Conservation (phyloP, 179 eudicot genomes). For the Camellia oleifera region DNA sequence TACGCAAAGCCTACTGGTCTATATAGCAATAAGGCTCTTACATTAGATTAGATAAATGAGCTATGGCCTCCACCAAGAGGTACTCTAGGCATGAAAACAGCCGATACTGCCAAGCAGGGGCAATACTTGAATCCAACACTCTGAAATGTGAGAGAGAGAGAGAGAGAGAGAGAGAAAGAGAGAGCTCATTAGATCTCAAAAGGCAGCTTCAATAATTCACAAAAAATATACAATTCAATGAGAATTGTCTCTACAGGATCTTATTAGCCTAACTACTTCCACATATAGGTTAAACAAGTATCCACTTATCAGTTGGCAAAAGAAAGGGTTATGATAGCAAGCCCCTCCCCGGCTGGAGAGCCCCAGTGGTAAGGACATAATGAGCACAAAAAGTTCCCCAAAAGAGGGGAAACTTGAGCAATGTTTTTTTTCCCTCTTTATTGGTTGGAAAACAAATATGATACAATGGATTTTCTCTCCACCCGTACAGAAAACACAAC, state of each 20-base stretch:
- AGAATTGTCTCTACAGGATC: not conserved
- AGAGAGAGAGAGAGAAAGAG: not conserved
- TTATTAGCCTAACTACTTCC: not conserved
- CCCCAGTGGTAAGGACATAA: not conserved
- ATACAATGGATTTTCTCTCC: no score
- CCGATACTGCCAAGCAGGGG: slow-evolving; percentile 58
- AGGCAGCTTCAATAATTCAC: not conserved
- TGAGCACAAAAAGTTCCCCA: not conserved
- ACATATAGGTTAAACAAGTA: not conserved
- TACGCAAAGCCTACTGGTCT: not conserved
- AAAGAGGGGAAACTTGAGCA: not conserved
- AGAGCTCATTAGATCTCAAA: slow-evolving; percentile 17
- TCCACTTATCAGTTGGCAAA: not conserved
- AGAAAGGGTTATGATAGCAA: not conserved
- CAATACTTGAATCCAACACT: slow-evolving; percentile 61
- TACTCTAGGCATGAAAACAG: slow-evolving; percentile 63
- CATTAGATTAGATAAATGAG: slow-evolving; percentile 41
- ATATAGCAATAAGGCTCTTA: not conserved
- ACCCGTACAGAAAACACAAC: no score
- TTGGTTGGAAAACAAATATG: not conserved
- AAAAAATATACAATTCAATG: not conserved
- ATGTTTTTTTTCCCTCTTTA: not conserved
- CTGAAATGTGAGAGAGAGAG: slow-evolving; percentile 33
- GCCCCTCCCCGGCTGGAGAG: no score
- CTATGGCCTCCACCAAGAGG: slow-evolving; percentile 87